Conservation (phyloP, 139 green algal genomes). For the Ulvella scutata region DNA sequence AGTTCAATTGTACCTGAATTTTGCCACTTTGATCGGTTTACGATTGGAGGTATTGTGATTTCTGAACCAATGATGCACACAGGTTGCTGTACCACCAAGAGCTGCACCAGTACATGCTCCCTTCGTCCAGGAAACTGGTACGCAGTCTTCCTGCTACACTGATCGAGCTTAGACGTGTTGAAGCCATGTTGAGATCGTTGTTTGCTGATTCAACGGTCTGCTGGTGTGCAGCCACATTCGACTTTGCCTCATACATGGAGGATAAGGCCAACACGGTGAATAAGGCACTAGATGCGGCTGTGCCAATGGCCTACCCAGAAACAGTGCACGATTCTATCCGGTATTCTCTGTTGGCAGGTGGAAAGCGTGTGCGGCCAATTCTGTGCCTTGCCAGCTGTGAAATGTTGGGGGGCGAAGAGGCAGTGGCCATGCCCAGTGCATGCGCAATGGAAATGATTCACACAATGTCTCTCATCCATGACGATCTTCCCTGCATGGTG, state of each 20-base stretch:
- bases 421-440: constrained; percentile 69
- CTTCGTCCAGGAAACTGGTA: too few species aligned
- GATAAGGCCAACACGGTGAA: constrained; percentile 57
- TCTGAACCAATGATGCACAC: too few species aligned
- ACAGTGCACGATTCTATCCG: constrained; percentile 83
- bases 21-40: too few species aligned
- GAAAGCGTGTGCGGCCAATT: constrained; percentile 87
- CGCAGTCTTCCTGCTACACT: too few species aligned
- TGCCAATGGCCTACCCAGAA: constrained; percentile 79
- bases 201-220: too few species aligned
- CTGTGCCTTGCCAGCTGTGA: constrained; percentile 92
- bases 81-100: too few species aligned
- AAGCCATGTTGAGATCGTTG: too few species aligned
- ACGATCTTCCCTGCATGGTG: constrained; percentile 88
- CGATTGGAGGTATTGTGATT: too few species aligned
- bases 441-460: constrained; percentile 98
- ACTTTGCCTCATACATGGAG: constrained; percentile 71
- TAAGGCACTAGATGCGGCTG: constrained; percentile 51
- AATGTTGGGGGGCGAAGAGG: constrained; percentile 65
- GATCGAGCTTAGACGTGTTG: too few species aligned
- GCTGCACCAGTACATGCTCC: too few species aligned
- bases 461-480: constrained; percentile 93
- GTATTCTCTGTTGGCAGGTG: constrained; percentile 85
- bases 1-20: too few species aligned
- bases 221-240: constrained; percentile 27